These are phyloP conservation scores for Kuraishia hungarica DNA, from an alignment of 805 yeast genomes.

Conservation along the genomic window DNA sequence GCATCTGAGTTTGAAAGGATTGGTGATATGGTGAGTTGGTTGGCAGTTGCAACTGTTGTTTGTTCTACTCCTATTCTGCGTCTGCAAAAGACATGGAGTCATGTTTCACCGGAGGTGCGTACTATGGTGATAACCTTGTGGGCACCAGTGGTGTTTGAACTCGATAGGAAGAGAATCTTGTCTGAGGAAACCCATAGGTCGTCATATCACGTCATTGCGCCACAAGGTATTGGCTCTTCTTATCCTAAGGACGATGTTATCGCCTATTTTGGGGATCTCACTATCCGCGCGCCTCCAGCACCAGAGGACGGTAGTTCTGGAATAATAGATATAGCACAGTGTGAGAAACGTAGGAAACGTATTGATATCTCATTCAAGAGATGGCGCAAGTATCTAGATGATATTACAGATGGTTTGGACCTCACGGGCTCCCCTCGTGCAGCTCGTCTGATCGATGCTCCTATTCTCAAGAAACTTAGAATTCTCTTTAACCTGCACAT, in stretches of 20 bases:
- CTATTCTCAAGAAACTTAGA: conserved; percentile 11
- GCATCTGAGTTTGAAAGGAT: conserved; percentile 68
- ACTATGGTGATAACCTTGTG: conserved; percentile 68
- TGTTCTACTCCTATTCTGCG: conserved; percentile 80
- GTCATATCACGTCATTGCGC: conserved; percentile 70
- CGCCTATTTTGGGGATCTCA: conserved; percentile 86
- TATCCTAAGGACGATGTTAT: conserved; percentile 73
- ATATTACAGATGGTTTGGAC: conserved; percentile 1
- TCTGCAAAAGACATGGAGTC: conserved; percentile 65
- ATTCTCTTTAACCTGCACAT: conserved; percentile 37
- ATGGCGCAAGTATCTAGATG: conserved; percentile 67
- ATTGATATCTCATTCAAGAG: conserved; percentile 66
- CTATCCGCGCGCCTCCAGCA: conserved; percentile 33
- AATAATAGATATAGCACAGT: conserved; percentile 35
- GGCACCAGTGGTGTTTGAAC: conserved; percentile 88
- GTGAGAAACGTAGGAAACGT: conserved; percentile 58
- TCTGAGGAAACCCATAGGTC: conserved; percentile 48
- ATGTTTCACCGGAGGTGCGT: conserved; percentile 50
- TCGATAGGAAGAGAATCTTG: conserved; percentile 65
- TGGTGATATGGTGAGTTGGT: conserved; percentile 94
- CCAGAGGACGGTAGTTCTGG: conserved; percentile 9
- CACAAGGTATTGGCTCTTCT: conserved; percentile 75
- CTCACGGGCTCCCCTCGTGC: not conserved
- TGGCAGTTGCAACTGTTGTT: conserved; percentile 76
- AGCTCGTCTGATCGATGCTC: not conserved